Base-by-base conservation (phyloP, 2,329 filamentous ascomycete genomes). In the Venturia oleaginea region DNA sequence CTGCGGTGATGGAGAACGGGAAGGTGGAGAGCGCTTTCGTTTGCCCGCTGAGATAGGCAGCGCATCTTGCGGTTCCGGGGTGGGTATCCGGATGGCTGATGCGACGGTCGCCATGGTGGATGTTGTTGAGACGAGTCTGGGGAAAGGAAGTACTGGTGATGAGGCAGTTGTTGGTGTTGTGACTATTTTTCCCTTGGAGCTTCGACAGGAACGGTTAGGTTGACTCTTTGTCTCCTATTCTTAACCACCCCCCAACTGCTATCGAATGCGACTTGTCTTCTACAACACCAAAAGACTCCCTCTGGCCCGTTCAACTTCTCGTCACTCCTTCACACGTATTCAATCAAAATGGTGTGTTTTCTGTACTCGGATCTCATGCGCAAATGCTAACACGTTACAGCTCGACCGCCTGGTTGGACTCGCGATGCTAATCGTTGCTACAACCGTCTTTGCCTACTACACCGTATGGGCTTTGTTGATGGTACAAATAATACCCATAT, bases 381-480 rank as follows among this genome's bases (percentile, higher is more conserved):
- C 30, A 30, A 24, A 38, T 61, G 8, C 19, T 61, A 61, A 61
- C 6, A 40, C 15, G 27, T 30, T 11, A 32, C 43, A 99, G 94
- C 89, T 97, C 80, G 94, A 96, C 84, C 92, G 91, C 86, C 84
- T 89, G 70, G 83, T 89, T 70, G 88, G 88, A 78, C 83, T 88
- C 77, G 85, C 83, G 77, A 90, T 90, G 88, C 86, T 91, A 76
- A 80, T 89, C 77, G 81, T 83, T 80, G 87, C 88, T 72, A 86
- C 87, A 69, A 81, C 83, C 71, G 84, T 90, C 75, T 91, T 90
- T 76, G 81, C 89, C 72, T 99, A 99, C 85, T 99, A 99, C 81
- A 94, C 91, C 68, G 85, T 96, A 77, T 99, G 94, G 94, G 96
- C 94, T 34, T 84, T 99, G 68, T 84, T 97, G 69, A 97, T 99